Evolutionary conservation across 257 asterid species (phyloP).

Genomic region (Cynanchum wilfordii): DNA sequence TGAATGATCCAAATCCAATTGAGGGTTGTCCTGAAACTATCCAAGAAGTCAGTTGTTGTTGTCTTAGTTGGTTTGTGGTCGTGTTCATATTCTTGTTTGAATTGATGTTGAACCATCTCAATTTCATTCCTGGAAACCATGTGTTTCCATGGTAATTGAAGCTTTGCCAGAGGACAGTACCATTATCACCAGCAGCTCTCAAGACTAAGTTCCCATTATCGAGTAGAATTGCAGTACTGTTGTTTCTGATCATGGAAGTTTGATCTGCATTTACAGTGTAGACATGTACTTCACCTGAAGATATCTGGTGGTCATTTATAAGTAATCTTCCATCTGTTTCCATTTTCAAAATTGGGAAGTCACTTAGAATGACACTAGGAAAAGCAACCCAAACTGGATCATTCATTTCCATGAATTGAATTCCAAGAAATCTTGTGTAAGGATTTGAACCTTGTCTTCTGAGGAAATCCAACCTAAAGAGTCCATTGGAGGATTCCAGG

Average conservation of each 20-base stretch:
- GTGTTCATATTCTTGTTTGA: neutral
- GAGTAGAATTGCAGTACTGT: neutral
- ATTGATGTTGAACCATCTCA: neutral
- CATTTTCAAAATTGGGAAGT: neutral
- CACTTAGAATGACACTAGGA: neutral
- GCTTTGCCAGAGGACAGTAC: neutral
- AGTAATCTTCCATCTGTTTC: neutral
- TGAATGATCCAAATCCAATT: neutral
- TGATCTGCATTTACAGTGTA: neutral
- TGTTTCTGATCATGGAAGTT: neutral
- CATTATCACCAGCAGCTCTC: neutral
- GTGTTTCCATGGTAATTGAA: neutral
- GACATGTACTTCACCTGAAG: neutral
- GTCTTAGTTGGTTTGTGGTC: neutral
- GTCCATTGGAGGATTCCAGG: neutral
- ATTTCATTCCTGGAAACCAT: neutral
- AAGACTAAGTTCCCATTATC: neutral
- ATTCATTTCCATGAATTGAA: neutral
- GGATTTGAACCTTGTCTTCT: neutral
- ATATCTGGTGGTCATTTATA: neutral
- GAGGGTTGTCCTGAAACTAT: neutral
- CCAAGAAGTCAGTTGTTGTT: neutral
- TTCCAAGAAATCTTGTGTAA: neutral
- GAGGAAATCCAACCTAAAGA: neutral
- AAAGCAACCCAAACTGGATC: neutral